Percentiles rank a stretch among this genome's conserved stretches.
These are phyloP conservation scores for Colletotrichum sp. DNA, from an alignment of 2,329 filamentous ascomycete species.

Conservation along the genomic window DNA sequence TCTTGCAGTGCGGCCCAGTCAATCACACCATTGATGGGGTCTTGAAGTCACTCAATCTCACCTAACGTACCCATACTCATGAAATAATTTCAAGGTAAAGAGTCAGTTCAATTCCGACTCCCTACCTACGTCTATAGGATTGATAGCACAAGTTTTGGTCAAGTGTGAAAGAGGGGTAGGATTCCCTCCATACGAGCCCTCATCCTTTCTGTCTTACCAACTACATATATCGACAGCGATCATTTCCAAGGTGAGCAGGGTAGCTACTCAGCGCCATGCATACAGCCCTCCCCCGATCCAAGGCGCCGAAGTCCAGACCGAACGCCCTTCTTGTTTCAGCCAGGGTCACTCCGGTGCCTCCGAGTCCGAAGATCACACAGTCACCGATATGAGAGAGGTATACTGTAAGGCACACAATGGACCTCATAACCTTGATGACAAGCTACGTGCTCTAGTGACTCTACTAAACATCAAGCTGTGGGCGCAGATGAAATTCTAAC, in stretches of 20 bases:
- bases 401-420: neutral
- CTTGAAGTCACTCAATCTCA: neutral
- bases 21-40: neutral
- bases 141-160: neutral
- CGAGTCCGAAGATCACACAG: neutral
- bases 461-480: neutral
- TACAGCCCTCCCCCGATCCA: neutral
- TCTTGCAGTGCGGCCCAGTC: neutral
- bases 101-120: accelerated
- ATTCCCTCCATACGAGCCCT: accelerated
- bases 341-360: neutral
- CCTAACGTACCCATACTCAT: accelerated
- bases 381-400: neutral
- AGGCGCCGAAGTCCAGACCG: neutral
- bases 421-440: neutral
- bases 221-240: neutral
- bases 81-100: accelerated
- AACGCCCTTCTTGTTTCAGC: neutral
- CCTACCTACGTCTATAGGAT: accelerated
- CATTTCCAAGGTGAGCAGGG: neutral
- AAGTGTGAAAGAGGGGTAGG: neutral
- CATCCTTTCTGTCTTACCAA: neutral
- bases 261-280: neutral
- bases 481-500: neutral
- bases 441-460: neutral